These are phyloP conservation scores for Ganoderma sinense DNA, from an alignment of 1,284 basidiomycete species.

Conservation along the genomic window DNA sequence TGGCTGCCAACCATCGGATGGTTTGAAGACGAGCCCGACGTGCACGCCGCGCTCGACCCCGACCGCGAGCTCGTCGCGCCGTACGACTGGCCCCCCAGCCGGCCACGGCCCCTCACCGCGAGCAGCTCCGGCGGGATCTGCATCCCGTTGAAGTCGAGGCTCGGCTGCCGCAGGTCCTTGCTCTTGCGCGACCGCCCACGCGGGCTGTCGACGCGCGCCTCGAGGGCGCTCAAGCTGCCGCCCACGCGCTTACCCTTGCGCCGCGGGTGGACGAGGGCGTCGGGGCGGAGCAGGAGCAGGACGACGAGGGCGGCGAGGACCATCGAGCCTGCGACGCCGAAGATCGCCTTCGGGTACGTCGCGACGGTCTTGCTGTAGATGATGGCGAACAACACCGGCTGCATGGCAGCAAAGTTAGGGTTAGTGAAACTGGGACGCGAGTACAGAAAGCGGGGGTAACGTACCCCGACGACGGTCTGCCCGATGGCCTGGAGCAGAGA, in stretches of 20 bases:
- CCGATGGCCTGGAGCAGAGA: slow-evolving; percentile 71
- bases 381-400: slow-evolving; percentile 77
- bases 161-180: slow-evolving; percentile 42
- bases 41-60: slow-evolving; percentile 3
- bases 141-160: slow-evolving; percentile 3
- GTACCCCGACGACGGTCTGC: slow-evolving; percentile 72
- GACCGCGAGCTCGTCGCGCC: slow-evolving; percentile 24
- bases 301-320: slow-evolving; percentile 55
- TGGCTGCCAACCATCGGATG: neutral
- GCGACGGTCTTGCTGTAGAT: slow-evolving; percentile 74
- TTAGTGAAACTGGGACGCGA: slow-evolving; percentile 14
- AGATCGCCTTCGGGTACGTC: slow-evolving; percentile 70
- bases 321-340: slow-evolving; percentile 61
- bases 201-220: slow-evolving; percentile 38
- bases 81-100: slow-evolving; percentile 9
- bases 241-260: slow-evolving; percentile 20
- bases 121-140: neutral
- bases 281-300: slow-evolving; percentile 59
- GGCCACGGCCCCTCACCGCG: slow-evolving; percentile 8
- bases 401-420: neutral
- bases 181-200: slow-evolving; percentile 45
- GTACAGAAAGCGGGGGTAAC: slow-evolving; percentile 35
- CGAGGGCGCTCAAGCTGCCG: slow-evolving; percentile 6
- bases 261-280: slow-evolving; percentile 33
- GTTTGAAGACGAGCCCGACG: neutral